A percentile compares a stretch with the other conserved stretches of the same genome.
Conservation (phyloP, 345 rosid genomes). For the Boechera divaricarpa region DNA sequence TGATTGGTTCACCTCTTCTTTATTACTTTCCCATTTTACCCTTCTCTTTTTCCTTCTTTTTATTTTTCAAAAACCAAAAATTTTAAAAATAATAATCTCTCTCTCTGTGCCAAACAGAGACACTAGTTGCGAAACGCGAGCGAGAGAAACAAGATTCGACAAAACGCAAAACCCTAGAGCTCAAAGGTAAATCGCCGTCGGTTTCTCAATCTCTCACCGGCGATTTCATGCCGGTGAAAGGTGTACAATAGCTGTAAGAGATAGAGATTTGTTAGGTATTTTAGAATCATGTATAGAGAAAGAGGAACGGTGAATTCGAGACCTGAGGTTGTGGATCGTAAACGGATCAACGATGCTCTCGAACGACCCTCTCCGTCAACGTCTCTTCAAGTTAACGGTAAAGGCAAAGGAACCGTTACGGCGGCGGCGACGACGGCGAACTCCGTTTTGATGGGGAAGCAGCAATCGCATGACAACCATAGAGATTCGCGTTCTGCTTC, state of each 20-base stretch:
- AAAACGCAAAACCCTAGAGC: constrained; percentile 41
- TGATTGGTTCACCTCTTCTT: not conserved
- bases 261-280: constrained; percentile 14
- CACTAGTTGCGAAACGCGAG: constrained; percentile 21
- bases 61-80: not conserved
- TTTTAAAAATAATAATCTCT: not conserved
- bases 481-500: constrained; percentile 61
- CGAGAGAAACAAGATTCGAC: constrained; percentile 30
- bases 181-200: constrained; percentile 29
- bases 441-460: constrained; percentile 59
- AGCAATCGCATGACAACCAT: constrained; percentile 54
- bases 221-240: constrained; percentile 28
- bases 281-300: constrained; percentile 43
- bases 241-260: not conserved
- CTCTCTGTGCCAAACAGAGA: constrained; percentile 9
- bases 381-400: constrained; percentile 65
- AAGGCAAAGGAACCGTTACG: constrained; percentile 53
- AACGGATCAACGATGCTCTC: constrained; percentile 74
- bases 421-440: constrained; percentile 37
- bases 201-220: constrained; percentile 26
- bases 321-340: constrained; percentile 78
- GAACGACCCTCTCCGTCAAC: constrained; percentile 85
- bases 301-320: constrained; percentile 65
- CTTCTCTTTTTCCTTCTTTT: not conserved
- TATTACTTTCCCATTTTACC: constrained; percentile 36